A percentile compares a stretch with the other conserved stretches of the same genome.
phyloP scores from a whole-genome alignment of 2,329 filamentous ascomycete genomes.

The Aspergillus brasiliensis region DNA sequence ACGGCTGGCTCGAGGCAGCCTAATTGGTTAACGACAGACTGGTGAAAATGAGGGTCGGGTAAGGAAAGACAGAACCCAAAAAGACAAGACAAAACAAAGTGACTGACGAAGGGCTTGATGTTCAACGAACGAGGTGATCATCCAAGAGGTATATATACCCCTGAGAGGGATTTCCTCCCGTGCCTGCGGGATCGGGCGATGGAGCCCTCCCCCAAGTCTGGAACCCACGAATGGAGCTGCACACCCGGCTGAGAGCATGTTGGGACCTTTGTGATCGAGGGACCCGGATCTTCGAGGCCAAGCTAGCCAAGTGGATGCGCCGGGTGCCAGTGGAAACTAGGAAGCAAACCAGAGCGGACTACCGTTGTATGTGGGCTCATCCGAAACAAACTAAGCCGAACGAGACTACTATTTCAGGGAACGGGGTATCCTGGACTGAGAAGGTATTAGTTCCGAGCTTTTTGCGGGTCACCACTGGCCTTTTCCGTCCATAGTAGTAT shows the following conservation, averaged over 20 bases:
- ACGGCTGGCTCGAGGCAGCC: constrained; percentile 24
- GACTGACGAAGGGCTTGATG: constrained; percentile 26
- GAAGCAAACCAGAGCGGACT: constrained; percentile 15
- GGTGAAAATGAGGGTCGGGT: constrained; percentile 27
- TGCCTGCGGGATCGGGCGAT: constrained; percentile 14
- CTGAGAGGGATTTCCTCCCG: constrained; percentile 23
- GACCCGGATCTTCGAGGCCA: constrained; percentile 27
- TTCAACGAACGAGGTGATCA: constrained; percentile 25
- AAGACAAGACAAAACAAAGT: constrained; percentile 23
- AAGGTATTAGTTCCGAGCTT: constrained; percentile 17
- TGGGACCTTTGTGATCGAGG: constrained; percentile 19
- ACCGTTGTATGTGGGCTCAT: constrained; percentile 23
- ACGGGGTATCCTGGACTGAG: constrained; percentile 18
- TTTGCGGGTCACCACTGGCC: constrained; percentile 14
- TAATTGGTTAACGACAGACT: constrained; percentile 38
- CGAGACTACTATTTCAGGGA: constrained; percentile 27
- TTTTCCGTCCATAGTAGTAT: neutral
- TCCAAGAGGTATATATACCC: constrained; percentile 38
- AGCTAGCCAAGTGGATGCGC: constrained; percentile 22
- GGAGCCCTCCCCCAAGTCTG: constrained; percentile 19
- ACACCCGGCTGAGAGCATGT: constrained; percentile 13
- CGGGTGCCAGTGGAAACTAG: constrained; percentile 19
- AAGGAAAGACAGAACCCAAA: constrained; percentile 20
- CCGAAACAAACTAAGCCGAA: constrained; percentile 24
- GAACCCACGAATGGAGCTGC: constrained; percentile 17